Base-by-base conservation (phyloP, 2,329 filamentous ascomycete species). In the Camptophora hylomeconis region DNA sequence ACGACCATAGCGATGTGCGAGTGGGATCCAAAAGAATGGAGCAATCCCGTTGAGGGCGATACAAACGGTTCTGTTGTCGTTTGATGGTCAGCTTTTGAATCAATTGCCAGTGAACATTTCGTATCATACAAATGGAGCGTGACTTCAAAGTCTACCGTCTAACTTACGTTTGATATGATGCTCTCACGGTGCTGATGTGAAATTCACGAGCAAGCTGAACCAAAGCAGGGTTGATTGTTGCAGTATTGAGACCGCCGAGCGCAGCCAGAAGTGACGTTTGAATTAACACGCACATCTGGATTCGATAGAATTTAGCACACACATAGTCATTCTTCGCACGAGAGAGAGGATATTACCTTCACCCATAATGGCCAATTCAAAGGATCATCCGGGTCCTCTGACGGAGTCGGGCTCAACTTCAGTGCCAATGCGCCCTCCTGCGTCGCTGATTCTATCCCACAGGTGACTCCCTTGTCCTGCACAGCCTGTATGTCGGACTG, bases 1-100 rank as follows among this genome's bases (percentile, higher is more conserved):
- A 10, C 52, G 39, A 13, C 53, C 53, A 34, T 53, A 53, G 9
- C 45, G 39, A 26, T 54, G 52, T 17, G 49, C 42, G 10, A 56
- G 29, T 1, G 52, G 48, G 12, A 44, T 41, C 40, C 40, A 46
- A 18, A 50, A 11, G 30, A 36, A 42, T 13, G 41, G 41, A 9
- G 36, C 41, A n/a, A 37, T 26, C 7, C 38, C 38, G 24, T 38
- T 46, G 24, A 50, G 35, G 4, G 41, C 44, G 16, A 50, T 49
- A 7, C 46, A 45, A 10, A 47, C 43, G 4, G 48, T 50, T 2
- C 45, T 50, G 25, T 23, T 23, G 11, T 5, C 14, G 21, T 23
- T 5, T 11, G 10, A 5, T 5, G 5, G n/a, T 23, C 6, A n/a
- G 21, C 21, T n/a, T 6, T 26, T 45, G 42, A 10, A 44, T n/a